Base-by-base conservation (phyloP, 108 stramenopile species). In the Cylindrotheca closterium region DNA sequence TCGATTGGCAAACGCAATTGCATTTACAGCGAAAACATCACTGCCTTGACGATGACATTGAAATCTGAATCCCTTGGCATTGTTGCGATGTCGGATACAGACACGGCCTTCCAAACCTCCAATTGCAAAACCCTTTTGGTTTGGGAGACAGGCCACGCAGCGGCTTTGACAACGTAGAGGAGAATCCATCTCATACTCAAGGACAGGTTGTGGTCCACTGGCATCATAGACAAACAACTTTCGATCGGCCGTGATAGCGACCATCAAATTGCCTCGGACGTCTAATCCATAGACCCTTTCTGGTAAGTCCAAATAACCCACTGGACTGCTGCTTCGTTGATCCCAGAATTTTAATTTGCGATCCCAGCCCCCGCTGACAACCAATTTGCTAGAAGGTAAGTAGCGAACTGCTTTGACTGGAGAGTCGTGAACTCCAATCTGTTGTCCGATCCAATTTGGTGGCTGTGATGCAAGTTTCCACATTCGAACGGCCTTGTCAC, bases 81-180 rank as follows among this genome's bases (percentile, higher is more conserved):
- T 92, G 51, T 93, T 67, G 21, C 97, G 65, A 63, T 98, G 96
- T 60, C 96, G 96, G 26, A 99, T 92, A 24, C 91, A 96, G 28
- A 98, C 97, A 30, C 98, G 80, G 23, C 98, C 98, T 70, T 98
- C 98, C 63, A 98, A 96, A 55, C 87, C 87, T 19, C 97, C 97
- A 33, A 97, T 80, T 2, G 96, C 97, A 76, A 96, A 97, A 1
- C 96, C 97, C 7, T 87, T 81, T 47, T 51, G 60, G 68, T 93
- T 94, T 19, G 95, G 88, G 68, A 97, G 96, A 56, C 83, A 84
- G 10, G 80, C 62, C 4, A 95, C 78, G 67, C 92, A 91, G 42
- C 96, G 79, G 28, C 83, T 78, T 68, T 97, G 95, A 63, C 83
- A 93, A 55, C 91, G 88, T 50, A 97, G 80, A 12, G 93, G 94